Base-by-base conservation (phyloP, 306 rosid species). In the Cucumis melo region DNA sequence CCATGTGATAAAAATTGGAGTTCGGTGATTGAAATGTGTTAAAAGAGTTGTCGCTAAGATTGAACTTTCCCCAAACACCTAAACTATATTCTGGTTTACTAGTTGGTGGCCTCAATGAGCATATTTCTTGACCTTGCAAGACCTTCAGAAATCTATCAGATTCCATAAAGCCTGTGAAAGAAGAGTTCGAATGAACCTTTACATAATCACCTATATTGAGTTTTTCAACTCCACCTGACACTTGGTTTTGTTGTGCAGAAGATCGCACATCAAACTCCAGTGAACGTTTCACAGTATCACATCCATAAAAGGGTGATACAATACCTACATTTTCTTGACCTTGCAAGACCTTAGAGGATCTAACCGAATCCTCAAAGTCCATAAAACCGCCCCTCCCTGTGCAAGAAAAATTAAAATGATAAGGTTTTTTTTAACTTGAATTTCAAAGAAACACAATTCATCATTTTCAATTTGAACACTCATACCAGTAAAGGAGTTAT, bases 271-370 rank as follows among this genome's bases (percentile, higher is more conserved):
- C 92, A 85, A 89, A 86, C 83, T 87, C 91, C 73, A 83, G 84
- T 67, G 84, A 86, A 84, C 75, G 89, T 84, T 91, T 88, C 78
- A 86, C 84, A 68, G 90, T 83, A 85, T 90, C 94, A 88, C 87
- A 55, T 80, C 97, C 93, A 78, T 86, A 88, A 80, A 80, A 78
- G 81, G 91, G 89, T 83, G 96, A 87, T 87, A 85, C 77, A 81
- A 90, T 86, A 91, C 97, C 85, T 82, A 92, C 70, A 82, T 93
- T 93, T 93, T 93, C 98, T 93, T 93, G 98, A 93, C 98, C 98
- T 93, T 93, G 98, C 98, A 93, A 93, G 98, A 93, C 98, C 98
- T 93, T 93, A 87, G 98, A 87, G 87, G 97, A 88, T 87, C 90
- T 91, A 78, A 90, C 67, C 48, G 96, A 90, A 88, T 87, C 96